Evolutionary conservation across 306 rosid genomes (phyloP), one percentile per base, ranked within the genome.

Genomic region (Sophora flavescens): DNA sequence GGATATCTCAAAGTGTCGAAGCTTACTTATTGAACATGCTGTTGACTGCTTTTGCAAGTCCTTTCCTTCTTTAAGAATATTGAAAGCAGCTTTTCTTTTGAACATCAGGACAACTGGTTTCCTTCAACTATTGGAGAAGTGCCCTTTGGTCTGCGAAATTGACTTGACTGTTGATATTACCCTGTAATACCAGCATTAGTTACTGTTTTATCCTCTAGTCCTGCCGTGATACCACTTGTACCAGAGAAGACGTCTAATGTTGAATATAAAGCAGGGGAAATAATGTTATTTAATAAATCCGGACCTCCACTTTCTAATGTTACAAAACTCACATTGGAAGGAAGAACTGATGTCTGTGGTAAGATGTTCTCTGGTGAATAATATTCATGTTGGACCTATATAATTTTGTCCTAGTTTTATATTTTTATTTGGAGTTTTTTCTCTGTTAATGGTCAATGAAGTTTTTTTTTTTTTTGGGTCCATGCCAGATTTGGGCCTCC

Each of bases 321-420:
- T 62, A 87, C 86, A 72, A 90, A 84, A 77, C 91, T 92, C 77
- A 83, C 80, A 18, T 57, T 92, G 82, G 93, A 92, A 86, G 97
- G 97, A 74, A 87, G 90, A 86, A 87, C 84, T 52, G 93, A 92
- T 79, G 80, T 92, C 44, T 54, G 36, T 62, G 97, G 97, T 90
- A 85, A 75, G 96, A 85, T 80, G 12, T 53, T 74, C 64, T 77
- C 50, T 73, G 72, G 69, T 77, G 78, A 39, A 68, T 51, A 38
- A 26, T 60, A 30, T 63, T 58, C 45, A 56, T 56, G 35, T 68
- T 28, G 16, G 14, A 16, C 53, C 5, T 68, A 59, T 15, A 68
- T 56, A 42, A 50, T 74, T 68, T 45, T 67, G 17, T 59, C 39
- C 8, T 51, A 58, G 48, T n/a, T 52, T 22, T 44, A 14, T 42